Evolutionary conservation across 2,329 filamentous ascomycete genomes (phyloP), one percentile per base, ranked within the genome.

Genomic region (Ampelomyces quisqualis): DNA sequence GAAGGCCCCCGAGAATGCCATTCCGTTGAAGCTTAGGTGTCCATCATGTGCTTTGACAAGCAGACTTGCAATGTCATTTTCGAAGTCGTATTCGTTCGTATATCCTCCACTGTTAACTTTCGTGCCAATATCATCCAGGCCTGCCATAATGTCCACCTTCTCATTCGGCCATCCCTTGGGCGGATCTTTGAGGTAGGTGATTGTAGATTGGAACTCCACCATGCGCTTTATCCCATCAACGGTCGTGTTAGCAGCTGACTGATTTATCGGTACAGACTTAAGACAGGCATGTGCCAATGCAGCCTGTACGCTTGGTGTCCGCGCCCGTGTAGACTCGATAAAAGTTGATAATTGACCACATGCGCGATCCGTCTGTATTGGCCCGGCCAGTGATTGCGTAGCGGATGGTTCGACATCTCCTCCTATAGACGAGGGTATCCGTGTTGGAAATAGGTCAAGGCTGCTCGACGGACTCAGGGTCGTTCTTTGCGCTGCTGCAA

Each of bases 41-140:
- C 65, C 65, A 39, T 68, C 65, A 27, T 67, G 60, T 6, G 60
- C 62, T 41, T 64, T 64, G 33, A 49, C 44, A 7, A 68, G 34
- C 18, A 68, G 43, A 1, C 40, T 40, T 7, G 64, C 58, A 38
- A 68, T 65, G 24, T 65, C 70, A 13, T 47, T 51, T 47, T 73
- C 69, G 18, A 73, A 70, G 27, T 71, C 70, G 38, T 65, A 72
- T 41, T 73, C 69, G 34, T 68, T 71, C 5, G 45, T 49, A 37
- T 72, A 73, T 3, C 42, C 42, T 3, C 56, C 58, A 11, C 52
- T 48, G 1, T 55, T 43, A 2, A 72, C 56, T 23, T 63, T 64
- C 3, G 47, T 51, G 11, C 42, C 44, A 15, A 73, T 67, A 6
- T 65, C 53, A 5, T 71, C 60, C 13, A 73, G 40, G 0, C 66